Evolutionary conservation across 164 flowering plant species (phyloP).

Genomic region (Vitis cinerea): DNA sequence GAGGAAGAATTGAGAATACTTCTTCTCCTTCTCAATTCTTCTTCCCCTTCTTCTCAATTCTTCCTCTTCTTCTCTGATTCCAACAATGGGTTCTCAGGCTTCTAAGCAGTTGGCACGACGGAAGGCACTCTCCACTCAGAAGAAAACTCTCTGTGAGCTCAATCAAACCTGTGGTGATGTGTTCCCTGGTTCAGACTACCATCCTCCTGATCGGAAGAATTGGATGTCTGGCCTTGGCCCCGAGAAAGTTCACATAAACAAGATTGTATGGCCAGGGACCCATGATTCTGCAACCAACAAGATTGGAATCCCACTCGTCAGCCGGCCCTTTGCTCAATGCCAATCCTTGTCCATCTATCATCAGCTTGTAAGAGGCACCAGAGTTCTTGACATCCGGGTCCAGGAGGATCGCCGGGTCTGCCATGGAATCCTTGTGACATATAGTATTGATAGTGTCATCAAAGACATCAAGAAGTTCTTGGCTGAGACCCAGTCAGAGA

Average conservation of each 20-base stretch:
- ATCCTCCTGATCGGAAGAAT: conserved; percentile 61
- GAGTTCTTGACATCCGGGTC: conserved; percentile 78
- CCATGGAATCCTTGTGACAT: conserved; percentile 74
- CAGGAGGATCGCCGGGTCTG: conserved; percentile 77
- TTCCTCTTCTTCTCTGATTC: conserved; percentile 1
- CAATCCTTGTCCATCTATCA: conserved; percentile 71
- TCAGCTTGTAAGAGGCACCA: conserved; percentile 63
- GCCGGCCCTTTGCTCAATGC: conserved; percentile 90
- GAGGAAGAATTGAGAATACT: conserved; percentile 12
- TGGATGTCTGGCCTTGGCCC: conserved; percentile 80
- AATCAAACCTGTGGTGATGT: conserved; percentile 34
- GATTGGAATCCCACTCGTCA: conserved; percentile 61
- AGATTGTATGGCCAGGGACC: conserved; percentile 95
- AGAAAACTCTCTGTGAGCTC: conserved; percentile 54
- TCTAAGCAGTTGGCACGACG: conserved; percentile 62
- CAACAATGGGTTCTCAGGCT: conserved; percentile 61
- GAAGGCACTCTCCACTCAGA: conserved; percentile 52
- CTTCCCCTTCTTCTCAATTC: conserved; percentile 2
- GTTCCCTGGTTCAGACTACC: conserved; percentile 69
- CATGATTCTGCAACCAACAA: conserved; percentile 92
- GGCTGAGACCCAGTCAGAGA: conserved; percentile 75
- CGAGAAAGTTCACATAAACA: conserved; percentile 38
- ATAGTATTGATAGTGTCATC: conserved; percentile 73
- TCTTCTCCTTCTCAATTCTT: conserved; percentile 11
- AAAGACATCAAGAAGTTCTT: conserved; percentile 68